Conservation (phyloP, 768 basidiomycete genomes). For the Phanerodontia chrysosporium region DNA sequence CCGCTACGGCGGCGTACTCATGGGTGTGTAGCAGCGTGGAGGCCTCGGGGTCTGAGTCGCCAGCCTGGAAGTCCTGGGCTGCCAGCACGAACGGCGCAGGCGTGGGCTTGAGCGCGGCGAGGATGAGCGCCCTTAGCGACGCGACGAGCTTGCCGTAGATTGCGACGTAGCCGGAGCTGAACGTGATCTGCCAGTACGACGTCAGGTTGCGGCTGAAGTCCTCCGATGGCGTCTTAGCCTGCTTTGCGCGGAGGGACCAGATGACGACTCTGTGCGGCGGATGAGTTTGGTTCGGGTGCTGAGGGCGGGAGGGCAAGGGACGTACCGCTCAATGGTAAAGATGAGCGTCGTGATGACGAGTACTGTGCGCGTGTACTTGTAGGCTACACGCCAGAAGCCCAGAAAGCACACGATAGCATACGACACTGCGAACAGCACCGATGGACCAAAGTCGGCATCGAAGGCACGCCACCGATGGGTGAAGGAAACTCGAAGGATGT, state of each 20-base stretch:
- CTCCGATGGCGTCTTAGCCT: slow-evolving; percentile 8
- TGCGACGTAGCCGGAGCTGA: slow-evolving; percentile 2
- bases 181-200: slow-evolving; percentile 9
- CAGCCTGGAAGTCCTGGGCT: background rate
- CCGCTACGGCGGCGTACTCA: background rate
- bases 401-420: slow-evolving; percentile 17
- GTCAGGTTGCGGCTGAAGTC: background rate
- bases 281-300: background rate
- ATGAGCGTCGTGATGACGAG: slow-evolving; percentile 11
- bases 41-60: background rate
- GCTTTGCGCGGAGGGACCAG: background rate
- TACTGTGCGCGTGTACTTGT: slow-evolving; percentile 11
- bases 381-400: slow-evolving; percentile 12
- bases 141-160: background rate
- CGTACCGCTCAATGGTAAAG: slow-evolving; percentile 20
- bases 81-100: background rate
- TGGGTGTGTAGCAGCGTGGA: background rate
- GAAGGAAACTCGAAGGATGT: background rate
- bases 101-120: background rate
- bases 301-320: background rate
- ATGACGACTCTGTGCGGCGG: background rate
- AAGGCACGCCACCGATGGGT: slow-evolving; percentile 9
- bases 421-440: slow-evolving; percentile 19
- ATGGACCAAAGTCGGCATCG: slow-evolving; percentile 19
- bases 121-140: background rate